A percentile compares a stretch with the other conserved stretches of the same genome.
phyloP scores from a whole-genome alignment of 352 stramenopile species.

The Phytophthora sp. region DNA sequence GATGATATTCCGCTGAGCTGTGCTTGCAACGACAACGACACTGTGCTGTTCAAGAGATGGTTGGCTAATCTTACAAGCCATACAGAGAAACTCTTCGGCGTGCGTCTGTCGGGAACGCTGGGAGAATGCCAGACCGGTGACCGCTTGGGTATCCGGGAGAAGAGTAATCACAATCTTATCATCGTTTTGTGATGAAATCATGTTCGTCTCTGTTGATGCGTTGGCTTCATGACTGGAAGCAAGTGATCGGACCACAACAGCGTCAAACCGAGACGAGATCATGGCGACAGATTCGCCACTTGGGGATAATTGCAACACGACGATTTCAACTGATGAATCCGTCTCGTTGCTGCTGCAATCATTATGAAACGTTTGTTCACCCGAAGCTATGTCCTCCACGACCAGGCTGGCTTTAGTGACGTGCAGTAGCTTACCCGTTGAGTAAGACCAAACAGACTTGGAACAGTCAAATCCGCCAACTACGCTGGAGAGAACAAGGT shows the following conservation, averaged over 20 bases:
- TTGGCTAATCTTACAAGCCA: slow-evolving; percentile 28
- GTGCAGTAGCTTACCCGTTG: slow-evolving; percentile 42
- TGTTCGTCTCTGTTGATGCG: neutral
- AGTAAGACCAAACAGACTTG: slow-evolving; percentile 42
- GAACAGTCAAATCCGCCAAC: slow-evolving; percentile 25
- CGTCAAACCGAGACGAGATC: slow-evolving; percentile 32
- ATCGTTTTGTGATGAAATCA: neutral
- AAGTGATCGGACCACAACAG: slow-evolving; percentile 28
- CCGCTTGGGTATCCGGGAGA: slow-evolving; percentile 2
- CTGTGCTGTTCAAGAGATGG: neutral
- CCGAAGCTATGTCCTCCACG: slow-evolving; percentile 44
- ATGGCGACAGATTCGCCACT: slow-evolving; percentile 25
- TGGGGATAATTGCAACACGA: slow-evolving; percentile 38
- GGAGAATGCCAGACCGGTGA: slow-evolving; percentile 31
- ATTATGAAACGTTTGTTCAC: slow-evolving; percentile 30
- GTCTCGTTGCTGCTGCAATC: slow-evolving; percentile 5
- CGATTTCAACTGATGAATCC: slow-evolving; percentile 24
- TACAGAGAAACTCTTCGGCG: slow-evolving; percentile 30
- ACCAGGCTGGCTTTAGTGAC: slow-evolving; percentile 30
- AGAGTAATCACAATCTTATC: slow-evolving; percentile 16
- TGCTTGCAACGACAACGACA: slow-evolving; percentile 22
- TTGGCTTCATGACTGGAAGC: neutral
- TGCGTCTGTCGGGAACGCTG: neutral
- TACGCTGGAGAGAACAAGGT: slow-evolving; percentile 15
- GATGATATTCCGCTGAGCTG: slow-evolving; percentile 17